Base-by-base conservation (phyloP, 768 basidiomycete species). In the Roridomyces roridus region DNA sequence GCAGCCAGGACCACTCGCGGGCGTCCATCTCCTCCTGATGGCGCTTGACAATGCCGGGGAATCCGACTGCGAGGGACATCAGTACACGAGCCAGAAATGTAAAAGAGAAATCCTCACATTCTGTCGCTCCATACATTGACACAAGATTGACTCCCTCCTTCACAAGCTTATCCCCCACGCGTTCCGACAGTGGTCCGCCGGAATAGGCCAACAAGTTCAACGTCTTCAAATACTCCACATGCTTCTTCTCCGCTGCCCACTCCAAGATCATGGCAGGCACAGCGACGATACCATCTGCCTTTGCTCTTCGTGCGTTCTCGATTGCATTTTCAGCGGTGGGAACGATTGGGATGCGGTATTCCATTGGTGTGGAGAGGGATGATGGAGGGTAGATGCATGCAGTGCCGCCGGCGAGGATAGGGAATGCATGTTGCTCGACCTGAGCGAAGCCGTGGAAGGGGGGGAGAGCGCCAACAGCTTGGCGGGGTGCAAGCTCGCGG, bases 261-360 rank as follows among this genome's bases (percentile, higher is more conserved):
- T 70, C 65, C 44, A 79, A 72, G 4, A 81, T 47, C 15, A 81
- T 63, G 0, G 72, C 41, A 1, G 80, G 78, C 23, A 79, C 72
- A 0, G 65, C 71, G 28, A 78, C 57, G 1, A 80, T 41, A 4
- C 52, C 45, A 31, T 71, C 67, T 23, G 65, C 70, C 23, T 70
- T 60, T 0, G 67, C 72, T 21, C 65, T 50, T 9, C 61, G 60
- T 9, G 72, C 57, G 43, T 72, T 70, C 5, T 77, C 69, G 6
- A 81, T 51, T 34, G 78, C 70, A 54, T 74, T 78, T 2, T 74
- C 68, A 2, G 77, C 75, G 31, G 11, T 26, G 12, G 24, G 25
- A 6, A 72, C 67, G 11, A 75, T 57, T 4, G 78, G 79, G 28
- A 67, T 64, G 9, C 57, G 26, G 0, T 51, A 50, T 7, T 59